Conservation (phyloP, 768 basidiomycete genomes). For the Boletus bicolor region DNA sequence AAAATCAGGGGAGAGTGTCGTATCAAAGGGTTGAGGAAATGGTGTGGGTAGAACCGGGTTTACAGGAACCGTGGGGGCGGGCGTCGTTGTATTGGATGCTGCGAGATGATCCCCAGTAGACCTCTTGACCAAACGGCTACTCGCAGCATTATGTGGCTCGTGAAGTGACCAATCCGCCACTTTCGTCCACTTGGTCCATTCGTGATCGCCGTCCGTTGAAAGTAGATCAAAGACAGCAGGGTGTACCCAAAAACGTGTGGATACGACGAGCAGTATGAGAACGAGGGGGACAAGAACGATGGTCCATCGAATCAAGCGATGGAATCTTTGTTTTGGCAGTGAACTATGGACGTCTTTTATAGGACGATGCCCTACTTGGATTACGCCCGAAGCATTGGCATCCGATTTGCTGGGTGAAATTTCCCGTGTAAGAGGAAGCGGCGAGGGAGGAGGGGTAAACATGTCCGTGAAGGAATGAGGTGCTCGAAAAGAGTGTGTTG, state of each 20-base stretch:
- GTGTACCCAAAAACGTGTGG: constrained; percentile 50
- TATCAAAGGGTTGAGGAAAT: constrained; percentile 75
- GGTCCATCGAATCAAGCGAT: constrained; percentile 41
- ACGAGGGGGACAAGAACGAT: constrained; percentile 54
- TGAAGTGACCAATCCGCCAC: constrained; percentile 40
- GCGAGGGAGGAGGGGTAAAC: constrained; percentile 46
- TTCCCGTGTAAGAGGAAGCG: constrained; percentile 26
- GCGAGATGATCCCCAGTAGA: neutral
- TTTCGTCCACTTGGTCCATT: constrained; percentile 32
- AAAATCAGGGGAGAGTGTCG: constrained; percentile 61
- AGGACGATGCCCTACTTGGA: constrained; percentile 1
- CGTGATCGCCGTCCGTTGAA: constrained; percentile 23
- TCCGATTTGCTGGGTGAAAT: neutral
- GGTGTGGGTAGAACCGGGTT: constrained; percentile 61
- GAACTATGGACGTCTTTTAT: neutral
- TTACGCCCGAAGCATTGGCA: neutral
- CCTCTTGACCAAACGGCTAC: constrained; percentile 9
- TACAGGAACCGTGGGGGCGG: constrained; percentile 27
- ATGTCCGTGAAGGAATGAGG: constrained; percentile 18
- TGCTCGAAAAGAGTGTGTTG: constrained; percentile 24
- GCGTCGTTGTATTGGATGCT: constrained; percentile 11
- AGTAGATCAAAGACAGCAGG: constrained; percentile 45
- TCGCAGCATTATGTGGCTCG: constrained; percentile 35
- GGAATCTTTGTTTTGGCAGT: constrained; percentile 37
- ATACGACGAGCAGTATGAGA: constrained; percentile 52